Base-by-base conservation (phyloP, 495 filamentous ascomycete genomes). In the Lasiosphaeris hirsuta region DNA sequence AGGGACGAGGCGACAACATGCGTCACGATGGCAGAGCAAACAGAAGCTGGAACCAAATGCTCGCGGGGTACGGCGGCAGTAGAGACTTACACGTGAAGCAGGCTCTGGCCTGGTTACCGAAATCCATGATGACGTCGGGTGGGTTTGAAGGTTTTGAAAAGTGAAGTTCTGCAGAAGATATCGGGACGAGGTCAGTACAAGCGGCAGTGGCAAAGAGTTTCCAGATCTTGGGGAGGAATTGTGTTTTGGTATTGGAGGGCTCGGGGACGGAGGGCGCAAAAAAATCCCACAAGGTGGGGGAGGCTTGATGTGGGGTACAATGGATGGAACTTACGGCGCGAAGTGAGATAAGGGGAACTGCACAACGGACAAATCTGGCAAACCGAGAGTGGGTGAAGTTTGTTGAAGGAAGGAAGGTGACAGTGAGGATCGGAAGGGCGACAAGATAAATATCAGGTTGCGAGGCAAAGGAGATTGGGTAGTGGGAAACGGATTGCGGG, bases 31-130 rank as follows among this genome's bases (percentile, higher is more conserved):
- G 57, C 51, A 58, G 58, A 53, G 61, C 63, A 69, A 63, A 62
- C 49, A 44, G 33, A 63, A 67, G 55, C 37, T 40, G 60, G 52
- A 39, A 54, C 60, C 55, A 63, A 40, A 48, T 33, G 56, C 23
- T 30, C 23, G 23, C 23, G 23, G 23, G 23, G 23, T 30, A 63
- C 41, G 54, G 64, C 30, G 44, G 57, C 51, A 38, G 57, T 19
- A 46, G 55, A 55, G 23, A 79, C 76, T 76, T 63, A 79, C 76
- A 79, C 55, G 74, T 78, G 67, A 75, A 79, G 73, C 76, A 79
- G 60, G 72, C 61, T 51, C 75, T 71, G 17, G 66, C 57, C 45
- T 66, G 62, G 42, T 56, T 57, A 37, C 63, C 63, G 68, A 57
- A 76, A 58, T 78, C 75, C 75, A 79, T 77, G 15, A 56, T 69